phyloP scores from a whole-genome alignment of 2,329 filamentous ascomycete species.

The Trichoderma pleuroti region DNA sequence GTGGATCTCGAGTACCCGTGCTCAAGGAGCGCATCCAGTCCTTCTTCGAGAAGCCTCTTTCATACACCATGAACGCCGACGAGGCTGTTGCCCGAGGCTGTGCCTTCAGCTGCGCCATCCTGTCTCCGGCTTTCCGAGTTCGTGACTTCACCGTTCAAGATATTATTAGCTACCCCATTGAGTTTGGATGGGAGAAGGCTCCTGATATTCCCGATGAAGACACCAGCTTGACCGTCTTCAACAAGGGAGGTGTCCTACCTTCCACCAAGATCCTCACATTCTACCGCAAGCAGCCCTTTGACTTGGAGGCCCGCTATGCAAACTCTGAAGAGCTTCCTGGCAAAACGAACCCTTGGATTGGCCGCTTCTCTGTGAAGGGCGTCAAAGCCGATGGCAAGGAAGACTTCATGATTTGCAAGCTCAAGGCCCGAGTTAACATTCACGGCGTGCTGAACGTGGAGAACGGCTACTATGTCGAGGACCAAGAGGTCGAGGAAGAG shows the following conservation, averaged over 20 bases:
- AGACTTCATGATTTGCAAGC: slow-evolving; percentile 99
- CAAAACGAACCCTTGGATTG: slow-evolving; percentile 91
- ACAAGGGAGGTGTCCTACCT: slow-evolving; percentile 92
- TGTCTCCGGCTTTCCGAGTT: slow-evolving; percentile 96
- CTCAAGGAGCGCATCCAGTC: slow-evolving; percentile 85
- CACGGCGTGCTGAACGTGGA: slow-evolving; percentile 96
- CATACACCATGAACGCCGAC: slow-evolving; percentile 96
- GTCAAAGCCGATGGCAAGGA: slow-evolving; percentile 91
- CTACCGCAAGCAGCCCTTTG: slow-evolving; percentile 96
- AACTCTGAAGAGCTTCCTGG: slow-evolving; percentile 83
- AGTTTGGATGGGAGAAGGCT: slow-evolving; percentile 98
- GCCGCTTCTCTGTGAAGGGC: slow-evolving; percentile 94
- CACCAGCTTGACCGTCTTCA: slow-evolving; percentile 94
- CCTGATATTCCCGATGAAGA: slow-evolving; percentile 98
- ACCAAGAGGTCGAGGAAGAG: slow-evolving; percentile 94
- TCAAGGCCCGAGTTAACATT: slow-evolving; percentile 94
- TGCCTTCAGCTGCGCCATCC: slow-evolving; percentile 95
- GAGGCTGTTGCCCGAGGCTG: slow-evolving; percentile 94
- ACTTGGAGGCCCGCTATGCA: slow-evolving; percentile 90
- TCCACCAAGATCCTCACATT: slow-evolving; percentile 99
- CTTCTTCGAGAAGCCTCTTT: slow-evolving; percentile 90
- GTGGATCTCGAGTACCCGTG: slow-evolving; percentile 86
- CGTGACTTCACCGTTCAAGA: slow-evolving; percentile 97
- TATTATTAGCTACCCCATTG: slow-evolving; percentile 95
- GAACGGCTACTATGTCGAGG: slow-evolving; percentile 96